phyloP scores from a whole-genome alignment of 148 eudicot genomes.

The Salicornia ramosissima region DNA sequence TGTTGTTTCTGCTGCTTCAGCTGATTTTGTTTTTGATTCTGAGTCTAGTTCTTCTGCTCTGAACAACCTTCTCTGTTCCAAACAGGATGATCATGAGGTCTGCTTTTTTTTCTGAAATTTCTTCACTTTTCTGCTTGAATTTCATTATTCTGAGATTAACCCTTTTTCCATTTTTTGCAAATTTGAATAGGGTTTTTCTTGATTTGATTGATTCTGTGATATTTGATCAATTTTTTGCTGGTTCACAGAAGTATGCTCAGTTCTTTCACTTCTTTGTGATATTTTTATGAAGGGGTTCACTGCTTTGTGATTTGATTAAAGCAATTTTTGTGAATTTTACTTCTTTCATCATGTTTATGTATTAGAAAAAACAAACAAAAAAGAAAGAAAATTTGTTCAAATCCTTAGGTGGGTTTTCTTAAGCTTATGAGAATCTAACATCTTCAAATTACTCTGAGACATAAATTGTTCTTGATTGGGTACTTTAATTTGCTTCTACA shows the following conservation, averaged over 20 bases:
- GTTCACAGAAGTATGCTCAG: not conserved
- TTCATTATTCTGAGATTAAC: constrained; percentile 12
- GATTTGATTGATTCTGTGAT: constrained; percentile 9
- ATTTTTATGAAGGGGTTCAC: too few species aligned
- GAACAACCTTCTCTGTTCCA: constrained; percentile 18
- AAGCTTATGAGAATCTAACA: not conserved
- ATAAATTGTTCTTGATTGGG: too few species aligned
- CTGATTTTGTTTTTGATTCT: constrained; percentile 24
- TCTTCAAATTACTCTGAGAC: not conserved
- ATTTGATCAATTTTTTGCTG: not conserved
- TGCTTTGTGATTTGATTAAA: too few species aligned
- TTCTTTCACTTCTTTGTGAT: too few species aligned
- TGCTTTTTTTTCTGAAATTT: constrained; percentile 1
- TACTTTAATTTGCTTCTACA: too few species aligned
- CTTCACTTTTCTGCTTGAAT: not conserved
- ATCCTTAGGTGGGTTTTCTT: not conserved
- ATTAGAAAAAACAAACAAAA: too few species aligned
- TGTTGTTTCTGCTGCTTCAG: constrained; percentile 11
- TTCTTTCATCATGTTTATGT: too few species aligned
- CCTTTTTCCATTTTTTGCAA: constrained; percentile 22
- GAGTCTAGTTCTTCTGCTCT: constrained; percentile 16
- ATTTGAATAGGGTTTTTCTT: constrained; percentile 26
- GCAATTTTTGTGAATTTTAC: too few species aligned
- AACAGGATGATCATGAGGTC: constrained; percentile 18
- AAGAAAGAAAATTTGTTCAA: too few species aligned